These are phyloP conservation scores for Acanthamoeba healyi DNA, from an alignment of 208 protist genomes.

Conservation along the genomic window DNA sequence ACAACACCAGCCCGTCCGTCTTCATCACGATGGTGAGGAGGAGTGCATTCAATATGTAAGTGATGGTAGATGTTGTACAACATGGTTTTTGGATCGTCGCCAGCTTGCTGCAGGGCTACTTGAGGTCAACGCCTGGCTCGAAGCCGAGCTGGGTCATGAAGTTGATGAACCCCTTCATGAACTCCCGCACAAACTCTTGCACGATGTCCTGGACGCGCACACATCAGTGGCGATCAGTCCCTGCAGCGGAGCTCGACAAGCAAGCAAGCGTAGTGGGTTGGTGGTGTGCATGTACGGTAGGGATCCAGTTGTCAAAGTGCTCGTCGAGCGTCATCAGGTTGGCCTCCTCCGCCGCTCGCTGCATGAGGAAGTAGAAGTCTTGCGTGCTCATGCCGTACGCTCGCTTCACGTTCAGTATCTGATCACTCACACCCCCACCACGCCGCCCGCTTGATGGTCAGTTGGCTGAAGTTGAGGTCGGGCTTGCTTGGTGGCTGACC, in stretches of 20 bases:
- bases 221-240: neutral
- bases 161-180: constrained; percentile 31
- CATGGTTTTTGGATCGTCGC: too few relatives aligned
- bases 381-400: constrained; percentile 58
- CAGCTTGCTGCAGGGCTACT: too few relatives aligned
- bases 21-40: too few relatives aligned
- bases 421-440: too few relatives aligned
- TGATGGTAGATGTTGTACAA: too few relatives aligned
- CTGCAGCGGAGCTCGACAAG: neutral
- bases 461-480: neutral
- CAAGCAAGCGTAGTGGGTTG: too few relatives aligned
- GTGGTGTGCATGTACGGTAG: too few relatives aligned
- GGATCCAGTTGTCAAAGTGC: constrained; percentile 9
- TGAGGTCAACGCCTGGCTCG: constrained; percentile 6
- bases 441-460: neutral
- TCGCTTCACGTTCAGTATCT: constrained; percentile 63
- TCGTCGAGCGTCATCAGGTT: constrained; percentile 33
- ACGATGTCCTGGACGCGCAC: neutral
- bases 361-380: constrained; percentile 37
- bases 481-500: neutral
- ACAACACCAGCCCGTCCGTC: too few relatives aligned
- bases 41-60: too few relatives aligned
- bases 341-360: constrained; percentile 26
- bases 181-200: constrained; percentile 28
- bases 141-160: constrained; percentile 63